Evolutionary conservation across 352 stramenopile species (phyloP).

Genomic region (Globisporangium megalacanthum): DNA sequence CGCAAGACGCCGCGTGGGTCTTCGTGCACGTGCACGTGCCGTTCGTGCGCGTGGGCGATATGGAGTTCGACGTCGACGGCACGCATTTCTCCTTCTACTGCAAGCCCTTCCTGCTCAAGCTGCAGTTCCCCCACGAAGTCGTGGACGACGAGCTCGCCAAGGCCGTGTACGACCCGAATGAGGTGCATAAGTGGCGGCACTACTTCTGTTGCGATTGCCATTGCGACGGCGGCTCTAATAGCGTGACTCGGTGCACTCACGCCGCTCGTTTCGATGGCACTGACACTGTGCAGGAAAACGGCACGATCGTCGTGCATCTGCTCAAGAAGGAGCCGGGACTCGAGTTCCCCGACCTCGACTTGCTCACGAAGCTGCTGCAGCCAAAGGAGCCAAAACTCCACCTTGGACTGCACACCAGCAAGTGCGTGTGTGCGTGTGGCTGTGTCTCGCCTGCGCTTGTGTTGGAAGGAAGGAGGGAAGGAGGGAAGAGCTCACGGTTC

Average conservation of each 20-base stretch:
- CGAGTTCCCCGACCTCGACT: constrained; percentile 90
- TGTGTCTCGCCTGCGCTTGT: neutral
- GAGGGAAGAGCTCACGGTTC: constrained; percentile 5
- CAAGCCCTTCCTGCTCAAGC: constrained; percentile 96
- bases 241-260: too few relatives aligned
- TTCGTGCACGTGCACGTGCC: constrained; percentile 87
- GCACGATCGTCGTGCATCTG: constrained; percentile 90
- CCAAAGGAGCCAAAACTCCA: constrained; percentile 40
- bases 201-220: too few relatives aligned
- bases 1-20: constrained; percentile 76
- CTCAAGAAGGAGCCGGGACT: constrained; percentile 84
- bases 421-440: constrained; percentile 17
- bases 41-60: constrained; percentile 88
- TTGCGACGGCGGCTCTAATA: too few relatives aligned
- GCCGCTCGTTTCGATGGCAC: neutral
- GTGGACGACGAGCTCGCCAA: constrained; percentile 88
- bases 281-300: constrained; percentile 63
- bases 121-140: constrained; percentile 89
- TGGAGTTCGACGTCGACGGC: constrained; percentile 90
- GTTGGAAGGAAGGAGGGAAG: neutral
- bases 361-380: constrained; percentile 89
- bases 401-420: constrained; percentile 21
- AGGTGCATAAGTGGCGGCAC: constrained; percentile 27
- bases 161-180: constrained; percentile 88
- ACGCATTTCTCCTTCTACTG: constrained; percentile 93